Evolutionary conservation across 1,284 basidiomycete species (phyloP).

Genomic region (Schizophyllum commune): DNA sequence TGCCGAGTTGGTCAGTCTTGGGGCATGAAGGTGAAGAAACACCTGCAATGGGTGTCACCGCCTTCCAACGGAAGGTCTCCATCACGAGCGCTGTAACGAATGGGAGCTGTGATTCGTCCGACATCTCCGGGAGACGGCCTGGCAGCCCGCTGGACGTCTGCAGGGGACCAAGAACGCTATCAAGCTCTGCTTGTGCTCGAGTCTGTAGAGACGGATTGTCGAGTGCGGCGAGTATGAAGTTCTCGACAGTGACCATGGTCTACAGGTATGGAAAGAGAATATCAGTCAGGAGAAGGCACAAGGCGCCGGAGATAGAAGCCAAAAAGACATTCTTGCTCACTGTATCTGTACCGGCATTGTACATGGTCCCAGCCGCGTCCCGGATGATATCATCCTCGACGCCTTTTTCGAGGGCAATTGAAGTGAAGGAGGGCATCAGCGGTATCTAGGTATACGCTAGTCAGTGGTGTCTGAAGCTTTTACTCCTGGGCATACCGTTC

Average conservation of each 20-base stretch:
- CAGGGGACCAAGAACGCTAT: not conserved
- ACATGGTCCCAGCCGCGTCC: not conserved
- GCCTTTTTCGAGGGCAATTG: not conserved
- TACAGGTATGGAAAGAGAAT: not conserved
- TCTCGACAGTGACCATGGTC: slow-evolving; percentile 2
- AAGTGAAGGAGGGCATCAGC: not conserved
- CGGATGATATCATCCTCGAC: not conserved
- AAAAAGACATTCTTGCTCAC: not conserved
- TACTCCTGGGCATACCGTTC: not conserved
- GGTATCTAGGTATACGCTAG: not conserved
- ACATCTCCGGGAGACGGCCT: not conserved
- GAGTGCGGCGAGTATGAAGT: slow-evolving; percentile 9
- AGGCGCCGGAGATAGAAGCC: not conserved
- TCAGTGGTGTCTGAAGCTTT: not conserved
- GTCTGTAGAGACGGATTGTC: not conserved
- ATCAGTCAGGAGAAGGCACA: too few species aligned
- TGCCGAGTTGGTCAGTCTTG: not conserved
- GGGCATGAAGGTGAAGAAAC: not conserved
- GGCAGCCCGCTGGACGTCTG: too few species aligned
- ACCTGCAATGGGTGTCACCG: slow-evolving; percentile 1
- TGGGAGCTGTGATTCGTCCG: not conserved
- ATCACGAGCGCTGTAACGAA: not conserved
- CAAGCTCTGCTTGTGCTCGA: not conserved
- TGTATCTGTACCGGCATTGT: not conserved
- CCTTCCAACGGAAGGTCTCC: slow-evolving; percentile 5